A percentile compares a stretch with the other conserved stretches of the same genome.
Evolutionary conservation across 371 early-diverging fungal species (phyloP).

Genomic region (Syncephalastrum contaminatum): DNA sequence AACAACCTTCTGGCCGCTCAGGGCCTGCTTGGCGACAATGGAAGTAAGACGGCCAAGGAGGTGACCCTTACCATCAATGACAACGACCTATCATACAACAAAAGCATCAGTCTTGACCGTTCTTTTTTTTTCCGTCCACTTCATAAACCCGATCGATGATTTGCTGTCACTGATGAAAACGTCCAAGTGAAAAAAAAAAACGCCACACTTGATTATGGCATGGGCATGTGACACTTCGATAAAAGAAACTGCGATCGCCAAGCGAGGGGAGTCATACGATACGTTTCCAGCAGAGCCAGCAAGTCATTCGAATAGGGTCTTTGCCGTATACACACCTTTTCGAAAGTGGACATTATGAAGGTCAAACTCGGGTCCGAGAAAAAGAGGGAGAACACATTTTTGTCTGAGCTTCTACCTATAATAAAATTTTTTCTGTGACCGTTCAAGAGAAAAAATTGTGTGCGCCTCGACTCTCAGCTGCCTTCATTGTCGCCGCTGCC

Average conservation of each 20-base stretch:
- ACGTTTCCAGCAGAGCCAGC: neutral
- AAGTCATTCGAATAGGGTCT: neutral
- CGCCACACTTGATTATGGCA: neutral
- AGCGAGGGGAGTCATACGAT: neutral
- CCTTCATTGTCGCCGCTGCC: too few species aligned
- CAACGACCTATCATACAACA: slow-evolving; percentile 76
- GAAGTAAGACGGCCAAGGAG: slow-evolving; percentile 98
- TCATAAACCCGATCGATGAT: slow-evolving; percentile 1
- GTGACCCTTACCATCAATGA: slow-evolving; percentile 99
- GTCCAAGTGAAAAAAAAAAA: neutral
- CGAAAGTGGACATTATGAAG: slow-evolving; percentile 32
- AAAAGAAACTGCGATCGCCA: neutral
- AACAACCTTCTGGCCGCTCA: slow-evolving; percentile 96
- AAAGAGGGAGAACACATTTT: slow-evolving; percentile 13
- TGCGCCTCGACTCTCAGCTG: too few species aligned
- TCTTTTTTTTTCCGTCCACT: neutral
- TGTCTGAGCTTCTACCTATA: too few species aligned
- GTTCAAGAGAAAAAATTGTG: too few species aligned
- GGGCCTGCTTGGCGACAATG: slow-evolving; percentile 96
- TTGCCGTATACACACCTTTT: slow-evolving; percentile 24
- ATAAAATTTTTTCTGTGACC: too few species aligned
- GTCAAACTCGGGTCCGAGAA: slow-evolving; percentile 11
- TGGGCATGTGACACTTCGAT: neutral
- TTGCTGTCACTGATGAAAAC: neutral
- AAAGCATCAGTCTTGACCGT: neutral